Evolutionary conservation across 371 early-diverging fungal species (phyloP), one percentile per base, ranked within the genome.

Genomic region (Rhizomucor pusillus): DNA sequence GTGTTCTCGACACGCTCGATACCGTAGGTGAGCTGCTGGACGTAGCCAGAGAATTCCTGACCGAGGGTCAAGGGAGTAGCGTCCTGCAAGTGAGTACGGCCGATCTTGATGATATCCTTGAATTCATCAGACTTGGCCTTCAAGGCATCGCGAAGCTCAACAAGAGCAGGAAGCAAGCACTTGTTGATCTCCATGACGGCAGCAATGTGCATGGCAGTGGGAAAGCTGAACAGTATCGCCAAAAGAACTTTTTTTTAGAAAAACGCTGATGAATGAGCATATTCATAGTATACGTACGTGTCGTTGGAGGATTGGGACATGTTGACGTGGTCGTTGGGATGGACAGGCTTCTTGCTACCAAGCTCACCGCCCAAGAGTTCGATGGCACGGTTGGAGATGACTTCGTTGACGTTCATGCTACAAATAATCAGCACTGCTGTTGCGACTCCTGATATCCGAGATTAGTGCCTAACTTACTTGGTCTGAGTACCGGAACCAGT

Each of bases 291-390:
- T n/a, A n/a, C n/a, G n/a, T 71, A 76, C 73, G 92, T 88, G 67
- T 93, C 94, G 64, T 93, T 93, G 50, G 91, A 90, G 24, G 92
- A 91, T 70, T 93, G 93, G 65, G 85, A 81, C 80, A 86, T 91
- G 75, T 93, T 93, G 65, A 93, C 91, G 44, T 92, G 92, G 66
- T 93, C 94, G 70, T 93, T 93, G 46, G 94, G 94, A 63, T 93
- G 94, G 19, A 93, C 91, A 2, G 90, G 89, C 20, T 69, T 76
- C 80, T 92, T 89, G 72, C 75, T 76, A 39, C 94, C 94, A 16
- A 85, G 69, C 57, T 84, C 83, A 45, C 90, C 93, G 48, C 92
- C 91, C 20, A 92, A 73, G 35, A 93, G 73, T 70, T 93, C 91
- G 65, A 90, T 93, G 25, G 94, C 94, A 47, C 94, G 87, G 81